Conservation (phyloP, 306 rosid genomes). For the Abrus pulchellus region DNA sequence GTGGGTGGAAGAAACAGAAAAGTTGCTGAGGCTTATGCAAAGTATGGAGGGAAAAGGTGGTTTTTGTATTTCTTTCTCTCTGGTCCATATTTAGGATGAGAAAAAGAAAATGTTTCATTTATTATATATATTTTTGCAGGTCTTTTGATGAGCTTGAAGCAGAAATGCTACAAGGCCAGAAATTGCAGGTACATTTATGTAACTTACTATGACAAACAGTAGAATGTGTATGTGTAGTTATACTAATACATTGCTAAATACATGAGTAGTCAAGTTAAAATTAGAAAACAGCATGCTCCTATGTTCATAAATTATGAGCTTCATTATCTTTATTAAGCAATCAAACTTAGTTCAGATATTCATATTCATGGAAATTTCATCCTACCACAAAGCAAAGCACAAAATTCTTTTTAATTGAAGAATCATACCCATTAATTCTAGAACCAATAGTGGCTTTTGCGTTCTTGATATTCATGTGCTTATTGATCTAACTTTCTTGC, state of each 20-base stretch:
- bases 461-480: slow-evolving; percentile 28
- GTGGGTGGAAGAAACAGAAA: slow-evolving; percentile 99
- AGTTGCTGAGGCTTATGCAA: slow-evolving; percentile 96
- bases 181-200: slow-evolving; percentile 76
- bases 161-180: slow-evolving; percentile 96
- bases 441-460: slow-evolving; percentile 3
- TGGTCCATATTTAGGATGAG: slow-evolving; percentile 28
- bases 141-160: slow-evolving; percentile 94
- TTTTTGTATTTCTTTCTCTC: slow-evolving; percentile 33
- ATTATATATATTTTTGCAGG: slow-evolving; percentile 52
- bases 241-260: neutral
- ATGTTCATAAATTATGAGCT: neutral
- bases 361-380: neutral
- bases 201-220: neutral
- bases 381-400: neutral
- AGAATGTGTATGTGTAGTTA: too few species aligned
- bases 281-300: neutral
- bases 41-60: slow-evolving; percentile 83
- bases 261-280: slow-evolving; percentile 10
- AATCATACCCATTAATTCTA: slow-evolving; percentile 16
- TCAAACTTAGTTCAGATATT: neutral
- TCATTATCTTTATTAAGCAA: neutral
- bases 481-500: slow-evolving; percentile 35
- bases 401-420: neutral
- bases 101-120: neutral